Percentiles rank a stretch among this genome's conserved stretches.
phyloP scores from a whole-genome alignment of 192 early-diverging fungal genomes.

The Coemansia sp. region DNA sequence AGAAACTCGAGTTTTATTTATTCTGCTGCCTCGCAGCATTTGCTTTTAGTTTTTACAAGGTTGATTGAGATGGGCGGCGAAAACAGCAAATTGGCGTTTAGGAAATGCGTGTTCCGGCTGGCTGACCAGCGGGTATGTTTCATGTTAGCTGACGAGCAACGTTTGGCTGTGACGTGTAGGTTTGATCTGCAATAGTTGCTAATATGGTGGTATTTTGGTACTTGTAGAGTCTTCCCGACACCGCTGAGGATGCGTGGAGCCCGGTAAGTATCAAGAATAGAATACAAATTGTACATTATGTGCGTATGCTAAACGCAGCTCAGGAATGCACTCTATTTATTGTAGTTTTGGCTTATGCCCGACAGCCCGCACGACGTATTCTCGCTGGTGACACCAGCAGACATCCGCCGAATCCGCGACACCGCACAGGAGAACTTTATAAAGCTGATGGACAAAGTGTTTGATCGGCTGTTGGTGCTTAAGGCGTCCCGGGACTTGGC shows the following conservation, averaged over 20 bases:
- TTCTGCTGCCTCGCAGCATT: neutral
- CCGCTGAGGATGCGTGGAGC: slow-evolving; percentile 51
- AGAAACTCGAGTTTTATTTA: neutral
- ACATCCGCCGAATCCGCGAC: slow-evolving; percentile 79
- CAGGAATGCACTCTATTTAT: neutral
- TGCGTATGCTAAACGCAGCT: neutral
- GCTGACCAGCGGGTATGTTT: slow-evolving; percentile 73
- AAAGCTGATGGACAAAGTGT: slow-evolving; percentile 73
- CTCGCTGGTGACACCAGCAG: slow-evolving; percentile 78
- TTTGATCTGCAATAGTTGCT: neutral
- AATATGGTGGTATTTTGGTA: neutral
- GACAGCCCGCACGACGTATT: slow-evolving; percentile 72
- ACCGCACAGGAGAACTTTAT: slow-evolving; percentile 73
- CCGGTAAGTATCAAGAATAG: slow-evolving; percentile 31
- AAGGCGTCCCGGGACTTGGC: slow-evolving; percentile 56
- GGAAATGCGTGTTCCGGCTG: slow-evolving; percentile 83
- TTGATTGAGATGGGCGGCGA: slow-evolving; percentile 73
- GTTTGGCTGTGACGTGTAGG: neutral
- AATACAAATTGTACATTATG: neutral
- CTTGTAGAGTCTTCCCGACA: slow-evolving; percentile 41
- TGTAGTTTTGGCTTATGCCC: slow-evolving; percentile 71
- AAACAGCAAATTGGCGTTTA: slow-evolving; percentile 85
- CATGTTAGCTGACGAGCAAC: neutral
- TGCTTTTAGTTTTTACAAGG: neutral
- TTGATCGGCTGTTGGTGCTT: slow-evolving; percentile 57